These are phyloP conservation scores for Chaetoceros muelleri DNA, from an alignment of 108 stramenopile species.

Conservation along the genomic window DNA sequence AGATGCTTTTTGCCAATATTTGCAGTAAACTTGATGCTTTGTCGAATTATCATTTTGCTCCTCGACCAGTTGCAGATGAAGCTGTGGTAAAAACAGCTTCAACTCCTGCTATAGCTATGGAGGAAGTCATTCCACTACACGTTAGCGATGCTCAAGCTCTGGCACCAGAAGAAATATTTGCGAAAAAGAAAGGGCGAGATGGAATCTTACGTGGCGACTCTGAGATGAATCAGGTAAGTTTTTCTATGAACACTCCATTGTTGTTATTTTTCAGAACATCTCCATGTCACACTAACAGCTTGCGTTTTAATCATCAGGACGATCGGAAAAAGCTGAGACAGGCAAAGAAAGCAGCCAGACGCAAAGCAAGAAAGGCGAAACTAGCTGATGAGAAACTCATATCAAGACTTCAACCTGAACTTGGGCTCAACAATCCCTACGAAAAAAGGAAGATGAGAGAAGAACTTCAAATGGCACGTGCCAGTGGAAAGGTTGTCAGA, in stretches of 20 bases:
- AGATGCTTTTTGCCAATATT: constrained; percentile 67
- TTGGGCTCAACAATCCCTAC: constrained; percentile 92
- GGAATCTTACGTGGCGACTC: constrained; percentile 77
- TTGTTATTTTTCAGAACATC: background rate
- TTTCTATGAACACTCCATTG: background rate
- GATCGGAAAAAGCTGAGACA: constrained; percentile 82
- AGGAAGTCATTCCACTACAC: constrained; percentile 90
- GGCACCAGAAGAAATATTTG: constrained; percentile 94
- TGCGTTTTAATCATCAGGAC: too few relatives aligned
- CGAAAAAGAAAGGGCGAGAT: constrained; percentile 74
- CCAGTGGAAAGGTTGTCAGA: constrained; percentile 65
- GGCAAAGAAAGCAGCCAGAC: constrained; percentile 84
- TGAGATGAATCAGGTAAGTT: constrained; percentile 60
- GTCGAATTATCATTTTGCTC: constrained; percentile 97
- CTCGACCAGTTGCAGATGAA: constrained; percentile 84
- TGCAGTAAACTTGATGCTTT: constrained; percentile 92
- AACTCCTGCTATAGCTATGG: constrained; percentile 94
- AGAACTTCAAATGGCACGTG: constrained; percentile 74
- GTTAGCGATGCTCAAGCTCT: constrained; percentile 80
- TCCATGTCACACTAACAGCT: background rate
- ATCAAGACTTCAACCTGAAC: constrained; percentile 80
- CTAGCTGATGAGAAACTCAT: constrained; percentile 83
- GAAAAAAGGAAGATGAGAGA: constrained; percentile 82
- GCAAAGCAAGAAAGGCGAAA: constrained; percentile 82
- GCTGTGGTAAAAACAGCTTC: constrained; percentile 65